A percentile compares a stretch with the other conserved stretches of the same genome.
Conservation (phyloP, 2,329 filamentous ascomycete genomes). For the Colletotrichum shisoi region DNA sequence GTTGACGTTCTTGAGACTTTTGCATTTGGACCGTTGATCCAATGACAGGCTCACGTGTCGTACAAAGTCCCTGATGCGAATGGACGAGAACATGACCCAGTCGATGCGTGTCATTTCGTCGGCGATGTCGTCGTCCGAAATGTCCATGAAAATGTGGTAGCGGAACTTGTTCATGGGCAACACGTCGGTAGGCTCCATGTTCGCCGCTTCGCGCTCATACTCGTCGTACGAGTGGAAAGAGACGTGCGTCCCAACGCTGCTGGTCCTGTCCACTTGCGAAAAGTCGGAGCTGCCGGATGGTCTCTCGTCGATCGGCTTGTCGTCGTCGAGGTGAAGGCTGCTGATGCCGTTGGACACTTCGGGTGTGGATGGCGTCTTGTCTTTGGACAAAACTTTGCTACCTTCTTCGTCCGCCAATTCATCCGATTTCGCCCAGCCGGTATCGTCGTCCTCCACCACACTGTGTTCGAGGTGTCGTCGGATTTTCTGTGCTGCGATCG, state of each 20-base stretch:
- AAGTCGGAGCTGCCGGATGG: slow-evolving; percentile 58
- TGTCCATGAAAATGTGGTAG: slow-evolving; percentile 90
- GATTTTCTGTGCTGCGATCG: slow-evolving; percentile 86
- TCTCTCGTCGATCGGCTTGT: slow-evolving; percentile 51
- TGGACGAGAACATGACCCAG: slow-evolving; percentile 97
- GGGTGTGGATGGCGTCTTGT: slow-evolving; percentile 37
- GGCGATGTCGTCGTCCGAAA: slow-evolving; percentile 83
- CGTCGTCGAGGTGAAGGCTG: slow-evolving; percentile 59
- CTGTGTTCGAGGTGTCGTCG: slow-evolving; percentile 74
- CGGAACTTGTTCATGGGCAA: slow-evolving; percentile 81
- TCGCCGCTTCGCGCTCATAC: slow-evolving; percentile 79
- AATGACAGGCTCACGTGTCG: slow-evolving; percentile 83
- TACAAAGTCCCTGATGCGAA: slow-evolving; percentile 89
- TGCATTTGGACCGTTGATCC: slow-evolving; percentile 76
- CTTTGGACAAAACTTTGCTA: slow-evolving; percentile 48
- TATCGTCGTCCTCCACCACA: slow-evolving; percentile 87
- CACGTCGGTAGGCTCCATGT: slow-evolving; percentile 73
- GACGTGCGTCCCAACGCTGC: slow-evolving; percentile 55
- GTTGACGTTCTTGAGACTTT: slow-evolving; percentile 83
- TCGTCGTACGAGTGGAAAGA: slow-evolving; percentile 75
- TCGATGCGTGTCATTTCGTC: slow-evolving; percentile 94
- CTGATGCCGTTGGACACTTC: slow-evolving; percentile 58
- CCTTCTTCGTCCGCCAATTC: slow-evolving; percentile 53
- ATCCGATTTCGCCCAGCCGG: slow-evolving; percentile 88
- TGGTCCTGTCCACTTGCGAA: slow-evolving; percentile 53